Evolutionary conservation across 805 yeast species (phyloP).

Genomic region (Nakazawaea laoshanensis): DNA sequence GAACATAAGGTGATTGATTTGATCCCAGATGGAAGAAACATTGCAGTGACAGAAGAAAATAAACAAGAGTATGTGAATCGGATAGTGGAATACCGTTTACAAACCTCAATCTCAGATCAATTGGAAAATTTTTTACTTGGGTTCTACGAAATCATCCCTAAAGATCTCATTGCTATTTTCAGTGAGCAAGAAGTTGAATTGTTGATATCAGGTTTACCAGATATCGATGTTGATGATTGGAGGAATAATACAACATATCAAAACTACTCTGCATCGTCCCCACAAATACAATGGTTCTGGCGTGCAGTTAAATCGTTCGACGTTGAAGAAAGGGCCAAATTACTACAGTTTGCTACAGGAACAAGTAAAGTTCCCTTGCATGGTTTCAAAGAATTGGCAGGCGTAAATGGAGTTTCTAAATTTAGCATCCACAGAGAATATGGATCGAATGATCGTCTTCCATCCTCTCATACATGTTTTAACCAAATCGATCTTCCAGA

Average conservation of each 20-base stretch:
- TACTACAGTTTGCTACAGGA: constrained; percentile 94
- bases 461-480: constrained; percentile 95
- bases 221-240: constrained; percentile 96
- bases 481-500: constrained; percentile 93
- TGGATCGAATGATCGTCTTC: constrained; percentile 78
- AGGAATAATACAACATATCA: constrained; percentile 72
- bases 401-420: constrained; percentile 78
- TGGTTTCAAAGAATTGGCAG: constrained; percentile 86
- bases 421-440: constrained; percentile 87
- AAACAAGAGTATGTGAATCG: constrained; percentile 81
- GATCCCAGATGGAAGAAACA: constrained; percentile 71
- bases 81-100: constrained; percentile 81
- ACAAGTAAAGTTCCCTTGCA: constrained; percentile 92
- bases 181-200: constrained; percentile 95
- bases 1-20: constrained; percentile 79
- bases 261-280: constrained; percentile 74
- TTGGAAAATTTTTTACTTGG: constrained; percentile 80
- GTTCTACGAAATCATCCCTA: constrained; percentile 83
- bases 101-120: constrained; percentile 79
- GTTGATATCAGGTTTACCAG: constrained; percentile 90
- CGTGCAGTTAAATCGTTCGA: constrained; percentile 93
- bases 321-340: constrained; percentile 86
- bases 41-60: constrained; percentile 84
- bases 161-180: constrained; percentile 75
- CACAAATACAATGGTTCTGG: constrained; percentile 97